These are phyloP conservation scores for Fragaria vesca DNA, from an alignment of 306 rosid species.

Conservation along the genomic window DNA sequence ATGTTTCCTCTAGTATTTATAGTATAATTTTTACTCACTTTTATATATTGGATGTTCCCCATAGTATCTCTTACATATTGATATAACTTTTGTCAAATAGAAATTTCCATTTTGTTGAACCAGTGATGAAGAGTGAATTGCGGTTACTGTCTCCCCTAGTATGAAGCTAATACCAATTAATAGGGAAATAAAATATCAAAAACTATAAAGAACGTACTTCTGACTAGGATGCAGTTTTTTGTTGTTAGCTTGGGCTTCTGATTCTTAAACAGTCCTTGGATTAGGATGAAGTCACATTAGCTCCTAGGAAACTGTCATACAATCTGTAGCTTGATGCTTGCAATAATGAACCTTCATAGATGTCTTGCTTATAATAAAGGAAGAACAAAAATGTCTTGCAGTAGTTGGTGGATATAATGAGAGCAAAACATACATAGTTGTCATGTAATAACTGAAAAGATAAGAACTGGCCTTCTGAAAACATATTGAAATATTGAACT, in stretches of 20 bases:
- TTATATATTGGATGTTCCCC: no score
- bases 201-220: background rate
- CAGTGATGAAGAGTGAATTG: background rate
- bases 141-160: background rate
- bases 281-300: background rate
- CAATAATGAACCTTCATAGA: background rate
- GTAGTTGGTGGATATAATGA: conserved; percentile 1
- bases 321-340: background rate
- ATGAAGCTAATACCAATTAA: background rate
- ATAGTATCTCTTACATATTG: no score
- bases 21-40: no score
- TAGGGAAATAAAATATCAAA: background rate
- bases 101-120: background rate
- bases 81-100: background rate
- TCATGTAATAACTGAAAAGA: background rate
- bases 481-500: background rate
- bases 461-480: background rate
- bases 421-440: background rate
- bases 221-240: background rate
- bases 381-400: background rate
- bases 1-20: no score
- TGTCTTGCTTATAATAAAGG: background rate
- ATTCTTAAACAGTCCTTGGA: background rate
- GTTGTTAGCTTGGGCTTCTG: background rate
- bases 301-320: background rate